A percentile compares a stretch with the other conserved stretches of the same genome.
Evolutionary conservation across 75 land plant genomes (phyloP).

Genomic region (Cupressus sempervirens): DNA sequence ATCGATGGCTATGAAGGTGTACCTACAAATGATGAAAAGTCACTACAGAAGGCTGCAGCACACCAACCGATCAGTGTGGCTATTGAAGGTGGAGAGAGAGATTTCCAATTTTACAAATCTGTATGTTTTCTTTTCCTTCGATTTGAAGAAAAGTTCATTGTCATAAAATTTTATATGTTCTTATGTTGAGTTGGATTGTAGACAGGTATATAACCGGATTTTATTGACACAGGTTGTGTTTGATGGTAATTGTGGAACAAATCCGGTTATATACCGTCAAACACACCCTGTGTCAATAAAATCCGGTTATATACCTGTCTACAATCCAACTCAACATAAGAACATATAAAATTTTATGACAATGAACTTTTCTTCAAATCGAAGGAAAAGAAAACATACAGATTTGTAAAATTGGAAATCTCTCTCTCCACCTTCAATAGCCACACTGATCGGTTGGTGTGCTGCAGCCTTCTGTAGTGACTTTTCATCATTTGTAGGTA

Average conservation of each 20-base stretch:
- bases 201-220: no score
- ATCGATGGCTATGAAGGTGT: constrained; percentile 60
- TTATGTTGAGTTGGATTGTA: no score
- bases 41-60: constrained; percentile 47
- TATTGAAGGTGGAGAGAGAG: constrained; percentile 56
- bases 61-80: constrained; percentile 72
- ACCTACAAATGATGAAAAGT: constrained; percentile 32
- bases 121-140: constrained; percentile 17
- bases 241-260: constrained; percentile 19
- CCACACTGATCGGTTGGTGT: constrained; percentile 65
- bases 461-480: constrained; percentile 48
- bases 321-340: neutral
- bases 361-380: neutral
- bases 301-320: neutral
- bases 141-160: neutral
- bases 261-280: constrained; percentile 18
- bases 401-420: constrained; percentile 54
- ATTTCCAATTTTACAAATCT: constrained; percentile 52
- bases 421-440: constrained; percentile 61
- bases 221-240: constrained; percentile 9
- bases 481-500: constrained; percentile 35
- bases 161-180: neutral
- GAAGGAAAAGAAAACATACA: constrained; percentile 18
- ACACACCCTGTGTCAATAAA: constrained; percentile 8
- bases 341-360: neutral